phyloP scores from a whole-genome alignment of 805 yeast species.

The Pichia phayaonensis region DNA sequence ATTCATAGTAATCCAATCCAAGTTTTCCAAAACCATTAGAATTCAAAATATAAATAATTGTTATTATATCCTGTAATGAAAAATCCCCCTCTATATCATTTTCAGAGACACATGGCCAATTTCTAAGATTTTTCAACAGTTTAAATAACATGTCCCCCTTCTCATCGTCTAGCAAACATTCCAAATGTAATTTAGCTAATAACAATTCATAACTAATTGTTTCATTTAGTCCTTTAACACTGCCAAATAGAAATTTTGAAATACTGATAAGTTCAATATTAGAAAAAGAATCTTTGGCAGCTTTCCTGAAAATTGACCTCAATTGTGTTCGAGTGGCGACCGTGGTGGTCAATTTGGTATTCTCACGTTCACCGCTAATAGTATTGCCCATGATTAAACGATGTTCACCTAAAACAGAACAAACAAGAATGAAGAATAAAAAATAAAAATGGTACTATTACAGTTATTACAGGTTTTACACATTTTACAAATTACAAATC shows the following conservation, averaged over 20 bases:
- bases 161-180: constrained; percentile 13
- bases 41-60: constrained; percentile 1
- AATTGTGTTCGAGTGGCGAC: background rate
- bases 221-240: constrained; percentile 1
- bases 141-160: constrained; percentile 4
- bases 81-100: background rate
- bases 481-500: background rate
- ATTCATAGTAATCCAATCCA: background rate
- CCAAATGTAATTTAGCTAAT: background rate
- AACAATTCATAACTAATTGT: background rate
- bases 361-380: background rate
- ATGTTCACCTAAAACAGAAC: background rate
- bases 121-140: constrained; percentile 3
- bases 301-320: background rate
- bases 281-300: background rate
- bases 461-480: background rate
- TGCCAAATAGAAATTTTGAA: constrained; percentile 3
- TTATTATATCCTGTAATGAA: constrained; percentile 4
- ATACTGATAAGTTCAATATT: constrained; percentile 7
- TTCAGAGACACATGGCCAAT: constrained; percentile 9
- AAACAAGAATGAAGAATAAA: too few species aligned
- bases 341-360: background rate
- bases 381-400: constrained; percentile 1
- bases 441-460: background rate
- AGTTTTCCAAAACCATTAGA: constrained; percentile 1